Percentiles rank a stretch among this genome's conserved stretches.
These are phyloP conservation scores for Pleurotus platypus DNA, from an alignment of 768 basidiomycete species.

Conservation along the genomic window DNA sequence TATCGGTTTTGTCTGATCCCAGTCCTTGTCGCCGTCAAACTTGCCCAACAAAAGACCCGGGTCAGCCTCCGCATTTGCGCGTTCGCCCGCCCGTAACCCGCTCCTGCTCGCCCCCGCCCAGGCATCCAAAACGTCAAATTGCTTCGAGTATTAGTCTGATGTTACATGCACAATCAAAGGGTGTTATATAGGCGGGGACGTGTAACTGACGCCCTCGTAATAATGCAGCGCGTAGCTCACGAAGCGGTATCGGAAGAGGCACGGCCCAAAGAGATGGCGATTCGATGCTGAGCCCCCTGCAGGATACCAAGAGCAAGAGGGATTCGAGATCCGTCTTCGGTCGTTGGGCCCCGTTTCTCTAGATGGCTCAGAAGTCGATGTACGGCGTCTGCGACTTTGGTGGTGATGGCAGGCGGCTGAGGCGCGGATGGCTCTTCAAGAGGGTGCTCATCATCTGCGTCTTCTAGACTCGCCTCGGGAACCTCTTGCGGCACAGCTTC, in stretches of 20 bases:
- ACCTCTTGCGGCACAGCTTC: slow-evolving; percentile 36
- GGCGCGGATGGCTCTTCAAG: slow-evolving; percentile 9
- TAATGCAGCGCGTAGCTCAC: slow-evolving; percentile 79
- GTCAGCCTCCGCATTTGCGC: too few species aligned
- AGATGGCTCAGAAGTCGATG: slow-evolving; percentile 73
- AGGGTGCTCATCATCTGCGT: slow-evolving; percentile 26
- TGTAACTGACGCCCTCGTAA: slow-evolving; percentile 92
- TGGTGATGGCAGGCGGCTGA: slow-evolving; percentile 14
- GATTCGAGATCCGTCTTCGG: slow-evolving; percentile 82
- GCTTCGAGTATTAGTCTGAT: slow-evolving; percentile 45
- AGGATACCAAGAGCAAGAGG: slow-evolving; percentile 86
- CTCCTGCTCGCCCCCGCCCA: too few species aligned
- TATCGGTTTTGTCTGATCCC: too few species aligned
- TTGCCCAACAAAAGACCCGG: too few species aligned
- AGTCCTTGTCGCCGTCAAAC: too few species aligned
- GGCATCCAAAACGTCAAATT: slow-evolving; percentile 62
- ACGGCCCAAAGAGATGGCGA: slow-evolving; percentile 69
- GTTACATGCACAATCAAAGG: slow-evolving; percentile 81
- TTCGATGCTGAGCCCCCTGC: slow-evolving; percentile 77
- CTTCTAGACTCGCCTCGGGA: slow-evolving; percentile 23
- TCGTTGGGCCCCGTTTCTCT: slow-evolving; percentile 73
- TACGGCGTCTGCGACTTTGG: slow-evolving; percentile 71
- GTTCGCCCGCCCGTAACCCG: too few species aligned
- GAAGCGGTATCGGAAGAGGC: slow-evolving; percentile 68
- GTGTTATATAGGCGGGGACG: slow-evolving; percentile 82